These are phyloP conservation scores for Paradendryphiella salina DNA, from an alignment of 2,329 filamentous ascomycete species.

Conservation along the genomic window DNA sequence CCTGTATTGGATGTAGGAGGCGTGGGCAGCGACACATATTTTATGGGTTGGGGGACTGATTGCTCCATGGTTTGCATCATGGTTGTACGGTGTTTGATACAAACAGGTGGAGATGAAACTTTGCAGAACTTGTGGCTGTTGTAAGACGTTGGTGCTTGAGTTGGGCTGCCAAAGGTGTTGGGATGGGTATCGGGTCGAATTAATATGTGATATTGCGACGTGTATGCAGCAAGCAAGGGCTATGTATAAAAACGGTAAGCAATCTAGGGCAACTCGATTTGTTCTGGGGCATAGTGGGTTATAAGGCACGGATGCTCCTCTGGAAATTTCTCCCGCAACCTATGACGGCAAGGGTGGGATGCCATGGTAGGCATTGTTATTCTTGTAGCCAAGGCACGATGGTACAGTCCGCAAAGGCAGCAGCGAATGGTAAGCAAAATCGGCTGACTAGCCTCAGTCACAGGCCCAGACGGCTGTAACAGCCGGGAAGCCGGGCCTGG, in stretches of 20 bases:
- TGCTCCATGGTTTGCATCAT: slow-evolving; percentile 46
- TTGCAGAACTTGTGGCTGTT: slow-evolving; percentile 5
- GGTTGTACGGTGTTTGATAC: slow-evolving; percentile 10
- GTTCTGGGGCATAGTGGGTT: slow-evolving; percentile 31
- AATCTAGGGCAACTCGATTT: slow-evolving; percentile 20
- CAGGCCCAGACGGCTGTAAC: slow-evolving; percentile 21
- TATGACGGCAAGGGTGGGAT: slow-evolving; percentile 40
- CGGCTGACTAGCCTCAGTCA: slow-evolving; percentile 20
- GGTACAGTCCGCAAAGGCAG: slow-evolving; percentile 23
- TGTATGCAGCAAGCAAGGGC: slow-evolving; percentile 29
- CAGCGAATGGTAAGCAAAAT: slow-evolving; percentile 23
- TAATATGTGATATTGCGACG: slow-evolving; percentile 35
- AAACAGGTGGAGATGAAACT: slow-evolving; percentile 3
- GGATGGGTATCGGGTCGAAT: slow-evolving; percentile 11
- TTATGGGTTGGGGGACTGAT: slow-evolving; percentile 30
- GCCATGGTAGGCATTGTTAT: slow-evolving; percentile 28
- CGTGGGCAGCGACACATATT: slow-evolving; percentile 39
- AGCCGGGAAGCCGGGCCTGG: slow-evolving; percentile 20
- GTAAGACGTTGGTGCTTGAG: slow-evolving; percentile 9
- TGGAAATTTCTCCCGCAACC: slow-evolving; percentile 33
- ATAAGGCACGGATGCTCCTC: slow-evolving; percentile 25
- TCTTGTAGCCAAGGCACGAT: slow-evolving; percentile 38
- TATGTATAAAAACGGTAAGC: slow-evolving; percentile 26
- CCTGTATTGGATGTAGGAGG: slow-evolving; percentile 35
- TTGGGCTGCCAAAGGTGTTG: slow-evolving; percentile 17